phyloP scores from a whole-genome alignment of 2,329 filamentous ascomycete genomes.

The Hypoxylon sp. region DNA sequence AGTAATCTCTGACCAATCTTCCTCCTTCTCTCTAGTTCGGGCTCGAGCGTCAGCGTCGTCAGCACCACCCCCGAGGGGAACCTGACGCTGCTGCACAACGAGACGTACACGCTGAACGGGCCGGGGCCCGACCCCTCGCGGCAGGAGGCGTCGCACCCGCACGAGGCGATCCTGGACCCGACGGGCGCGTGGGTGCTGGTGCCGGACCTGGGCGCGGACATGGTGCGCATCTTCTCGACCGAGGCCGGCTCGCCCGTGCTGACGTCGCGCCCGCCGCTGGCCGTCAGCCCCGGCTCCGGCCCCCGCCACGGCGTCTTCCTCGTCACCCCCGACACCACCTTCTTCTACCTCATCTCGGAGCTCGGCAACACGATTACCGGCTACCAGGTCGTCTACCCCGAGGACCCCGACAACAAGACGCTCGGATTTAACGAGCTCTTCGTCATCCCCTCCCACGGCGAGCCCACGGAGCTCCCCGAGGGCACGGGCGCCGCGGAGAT shows the following conservation, averaged over 20 bases:
- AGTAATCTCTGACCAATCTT: constrained; percentile 30
- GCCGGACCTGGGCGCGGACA: constrained; percentile 72
- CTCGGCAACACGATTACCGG: constrained; percentile 64
- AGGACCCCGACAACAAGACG: constrained; percentile 50
- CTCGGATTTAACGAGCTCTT: constrained; percentile 58
- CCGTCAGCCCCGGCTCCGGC: constrained; percentile 61
- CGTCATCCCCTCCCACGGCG: constrained; percentile 57
- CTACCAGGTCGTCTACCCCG: constrained; percentile 63
- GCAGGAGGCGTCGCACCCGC: constrained; percentile 68
- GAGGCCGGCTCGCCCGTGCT: constrained; percentile 55
- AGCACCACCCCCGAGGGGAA: constrained; percentile 45
- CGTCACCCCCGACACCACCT: constrained; percentile 54
- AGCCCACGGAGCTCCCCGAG: constrained; percentile 50
- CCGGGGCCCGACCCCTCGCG: constrained; percentile 53
- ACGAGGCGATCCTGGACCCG: constrained; percentile 71
- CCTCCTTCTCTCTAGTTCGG: constrained; percentile 50
- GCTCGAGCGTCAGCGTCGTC: constrained; percentile 53
- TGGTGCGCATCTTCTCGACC: constrained; percentile 65
- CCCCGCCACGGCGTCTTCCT: constrained; percentile 72
- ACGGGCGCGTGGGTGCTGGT: constrained; percentile 68
- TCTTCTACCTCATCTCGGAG: constrained; percentile 69
- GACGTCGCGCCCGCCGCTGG: constrained; percentile 51
- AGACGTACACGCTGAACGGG: constrained; percentile 50
- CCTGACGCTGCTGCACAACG: constrained; percentile 49
- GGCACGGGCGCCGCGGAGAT: constrained; percentile 64